A percentile compares a stretch with the other conserved stretches of the same genome.
phyloP scores from a whole-genome alignment of 225 moss, liverwort and hornwort species.

The Pseudisothecium myosuroides region DNA sequence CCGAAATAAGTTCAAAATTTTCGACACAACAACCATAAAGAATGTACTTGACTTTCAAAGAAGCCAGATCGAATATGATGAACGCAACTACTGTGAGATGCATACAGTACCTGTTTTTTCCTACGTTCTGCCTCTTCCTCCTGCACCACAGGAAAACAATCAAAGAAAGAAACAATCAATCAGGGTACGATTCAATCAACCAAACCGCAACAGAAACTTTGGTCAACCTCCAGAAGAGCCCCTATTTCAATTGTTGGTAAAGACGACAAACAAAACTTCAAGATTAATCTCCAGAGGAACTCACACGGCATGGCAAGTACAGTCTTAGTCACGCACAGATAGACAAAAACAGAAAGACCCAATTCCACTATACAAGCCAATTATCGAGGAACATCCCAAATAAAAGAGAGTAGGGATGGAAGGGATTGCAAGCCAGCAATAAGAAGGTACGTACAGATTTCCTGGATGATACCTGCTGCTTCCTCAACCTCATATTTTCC shows the following conservation, averaged over 20 bases:
- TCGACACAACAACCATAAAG: too few relatives aligned
- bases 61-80: not conserved
- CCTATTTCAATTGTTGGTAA: not conserved
- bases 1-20: not conserved
- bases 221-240: not conserved
- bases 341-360: not conserved
- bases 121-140: constrained; percentile 39
- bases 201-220: not conserved
- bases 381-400: not conserved
- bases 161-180: not conserved
- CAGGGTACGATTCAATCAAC: not conserved
- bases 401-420: not conserved
- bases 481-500: constrained; percentile 67
- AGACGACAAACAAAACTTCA: not conserved
- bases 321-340: not conserved
- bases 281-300: not conserved
- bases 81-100: not conserved
- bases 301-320: not conserved
- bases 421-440: constrained; percentile 8
- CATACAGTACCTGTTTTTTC: constrained; percentile 34
- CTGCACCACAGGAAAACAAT: constrained; percentile 7
- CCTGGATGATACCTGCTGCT: constrained; percentile 64
- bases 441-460: constrained; percentile 48
- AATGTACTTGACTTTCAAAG: not conserved
- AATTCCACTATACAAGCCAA: not conserved